A percentile compares a stretch with the other conserved stretches of the same genome.
Evolutionary conservation across 129 eudicot species (phyloP).

Genomic region (Solidago caesia): DNA sequence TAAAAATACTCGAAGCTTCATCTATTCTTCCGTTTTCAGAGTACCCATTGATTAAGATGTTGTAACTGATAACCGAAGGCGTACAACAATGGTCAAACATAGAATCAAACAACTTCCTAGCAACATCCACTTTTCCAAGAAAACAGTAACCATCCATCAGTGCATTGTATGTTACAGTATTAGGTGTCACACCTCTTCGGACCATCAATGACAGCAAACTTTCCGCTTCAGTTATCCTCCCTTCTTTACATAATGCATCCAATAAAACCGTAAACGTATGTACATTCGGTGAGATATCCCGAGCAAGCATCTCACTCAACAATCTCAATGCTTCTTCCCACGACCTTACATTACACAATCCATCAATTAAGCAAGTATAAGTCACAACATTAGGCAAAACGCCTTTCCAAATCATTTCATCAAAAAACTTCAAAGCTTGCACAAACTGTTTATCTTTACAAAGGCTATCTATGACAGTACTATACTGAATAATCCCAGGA

Average conservation of each 20-base stretch:
- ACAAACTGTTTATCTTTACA: constrained; percentile 13
- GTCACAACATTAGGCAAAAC: constrained; percentile 33
- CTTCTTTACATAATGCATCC: constrained; percentile 32
- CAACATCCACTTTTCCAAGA: constrained; percentile 25
- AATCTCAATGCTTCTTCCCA: constrained; percentile 34
- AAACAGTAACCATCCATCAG: constrained; percentile 33
- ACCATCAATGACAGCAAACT: constrained; percentile 31
- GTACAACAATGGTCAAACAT: constrained; percentile 24
- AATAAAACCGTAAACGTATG: constrained; percentile 27
- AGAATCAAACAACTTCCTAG: constrained; percentile 31
- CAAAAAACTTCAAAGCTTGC: constrained; percentile 29
- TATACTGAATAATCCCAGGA: constrained; percentile 30
- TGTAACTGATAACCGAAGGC: constrained; percentile 30
- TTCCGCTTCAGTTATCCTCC: constrained; percentile 29
- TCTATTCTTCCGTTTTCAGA: constrained; percentile 17
- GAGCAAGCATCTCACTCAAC: constrained; percentile 33
- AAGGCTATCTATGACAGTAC: constrained; percentile 27
- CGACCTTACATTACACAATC: constrained; percentile 26
- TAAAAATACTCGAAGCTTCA: constrained; percentile 32
- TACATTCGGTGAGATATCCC: constrained; percentile 23
- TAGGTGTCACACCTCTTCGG: constrained; percentile 33
- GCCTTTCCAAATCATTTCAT: constrained; percentile 27
- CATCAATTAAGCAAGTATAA: constrained; percentile 30
- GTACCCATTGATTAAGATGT: constrained; percentile 34
- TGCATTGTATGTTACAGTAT: constrained; percentile 27